Percentiles rank a stretch among this genome's conserved stretches.
Conservation (phyloP, 1,284 basidiomycete genomes). For the Boletus nobilissimus region DNA sequence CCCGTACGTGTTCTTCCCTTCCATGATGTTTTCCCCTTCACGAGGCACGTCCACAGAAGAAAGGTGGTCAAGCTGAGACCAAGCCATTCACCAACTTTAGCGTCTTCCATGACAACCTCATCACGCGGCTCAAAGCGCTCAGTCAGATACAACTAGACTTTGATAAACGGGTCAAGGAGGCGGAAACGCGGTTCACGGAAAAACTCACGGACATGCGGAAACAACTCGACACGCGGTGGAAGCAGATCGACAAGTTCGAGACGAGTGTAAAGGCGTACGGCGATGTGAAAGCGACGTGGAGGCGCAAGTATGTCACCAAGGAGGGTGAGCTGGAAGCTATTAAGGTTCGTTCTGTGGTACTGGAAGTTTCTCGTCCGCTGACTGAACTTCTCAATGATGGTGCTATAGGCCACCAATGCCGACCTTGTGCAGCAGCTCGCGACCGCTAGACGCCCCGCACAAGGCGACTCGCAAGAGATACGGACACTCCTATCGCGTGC, state of each 20-base stretch:
- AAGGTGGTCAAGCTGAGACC: conserved; percentile 77
- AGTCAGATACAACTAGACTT: conserved; percentile 87
- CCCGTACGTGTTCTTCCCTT: conserved; percentile 63
- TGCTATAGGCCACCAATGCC: conserved; percentile 69
- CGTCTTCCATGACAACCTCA: conserved; percentile 95
- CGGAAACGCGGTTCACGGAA: conserved; percentile 77
- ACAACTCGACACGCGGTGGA: conserved; percentile 90
- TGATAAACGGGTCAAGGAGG: conserved; percentile 86
- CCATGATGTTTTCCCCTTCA: background rate
- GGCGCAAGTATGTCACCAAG: conserved; percentile 82
- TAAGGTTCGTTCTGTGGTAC: conserved; percentile 61
- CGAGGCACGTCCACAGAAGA: conserved; percentile 61
- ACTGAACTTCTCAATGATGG: background rate
- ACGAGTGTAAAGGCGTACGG: conserved; percentile 84
- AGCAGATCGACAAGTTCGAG: conserved; percentile 95
- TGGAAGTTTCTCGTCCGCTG: background rate
- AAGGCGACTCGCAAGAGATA: conserved; percentile 77
- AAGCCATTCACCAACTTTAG: conserved; percentile 94
- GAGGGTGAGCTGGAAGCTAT: conserved; percentile 90
- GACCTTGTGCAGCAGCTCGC: conserved; percentile 84
- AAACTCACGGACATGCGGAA: conserved; percentile 84
- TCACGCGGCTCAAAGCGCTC: conserved; percentile 85
- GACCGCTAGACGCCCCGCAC: conserved; percentile 70
- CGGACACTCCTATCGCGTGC: conserved; percentile 78
- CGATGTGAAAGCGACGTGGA: conserved; percentile 88